Conservation (phyloP, 495 filamentous ascomycete genomes). For the Symbiotaphrina buchneri region DNA sequence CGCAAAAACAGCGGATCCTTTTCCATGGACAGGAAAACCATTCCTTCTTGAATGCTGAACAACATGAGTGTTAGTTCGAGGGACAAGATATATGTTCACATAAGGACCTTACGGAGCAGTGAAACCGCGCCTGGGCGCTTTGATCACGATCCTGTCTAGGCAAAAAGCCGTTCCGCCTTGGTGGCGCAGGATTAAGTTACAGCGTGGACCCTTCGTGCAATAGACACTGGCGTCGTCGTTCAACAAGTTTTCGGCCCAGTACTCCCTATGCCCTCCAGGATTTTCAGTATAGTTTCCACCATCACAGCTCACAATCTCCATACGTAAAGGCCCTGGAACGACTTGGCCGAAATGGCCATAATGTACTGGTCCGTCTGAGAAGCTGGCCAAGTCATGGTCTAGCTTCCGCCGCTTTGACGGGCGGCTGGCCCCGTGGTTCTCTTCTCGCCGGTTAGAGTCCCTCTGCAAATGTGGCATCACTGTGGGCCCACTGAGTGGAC, state of each 20-base stretch:
- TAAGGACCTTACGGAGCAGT: conserved; percentile 53
- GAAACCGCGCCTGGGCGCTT: conserved; percentile 59
- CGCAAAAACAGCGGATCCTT: conserved; percentile 48
- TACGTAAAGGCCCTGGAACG: conserved; percentile 50
- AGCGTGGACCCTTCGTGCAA: conserved; percentile 62
- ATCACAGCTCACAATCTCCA: conserved; percentile 80
- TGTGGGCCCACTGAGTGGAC: no score
- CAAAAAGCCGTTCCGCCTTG: conserved; percentile 55
- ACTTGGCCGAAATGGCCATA: conserved; percentile 74
- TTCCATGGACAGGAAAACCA: conserved; percentile 80
- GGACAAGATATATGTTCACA: not conserved
- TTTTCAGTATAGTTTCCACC: conserved; percentile 52
- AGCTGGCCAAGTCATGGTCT: conserved; percentile 37
- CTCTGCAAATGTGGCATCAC: no score
- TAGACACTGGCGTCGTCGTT: conserved; percentile 67
- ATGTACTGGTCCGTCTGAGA: no score
- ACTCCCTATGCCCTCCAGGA: conserved; percentile 22
- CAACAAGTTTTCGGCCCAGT: conserved; percentile 61
- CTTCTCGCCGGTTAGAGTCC: no score
- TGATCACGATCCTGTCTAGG: conserved; percentile 68
- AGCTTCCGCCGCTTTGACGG: conserved; percentile 72
- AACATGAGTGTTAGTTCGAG: no score
- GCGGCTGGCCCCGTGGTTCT: no score
- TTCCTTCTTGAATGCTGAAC: conserved; percentile 66
- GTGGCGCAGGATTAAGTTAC: conserved; percentile 69